Evolutionary conservation across 2,329 filamentous ascomycete species (phyloP), one percentile per base, ranked within the genome.

Genomic region (Fusarium xyrophilum): DNA sequence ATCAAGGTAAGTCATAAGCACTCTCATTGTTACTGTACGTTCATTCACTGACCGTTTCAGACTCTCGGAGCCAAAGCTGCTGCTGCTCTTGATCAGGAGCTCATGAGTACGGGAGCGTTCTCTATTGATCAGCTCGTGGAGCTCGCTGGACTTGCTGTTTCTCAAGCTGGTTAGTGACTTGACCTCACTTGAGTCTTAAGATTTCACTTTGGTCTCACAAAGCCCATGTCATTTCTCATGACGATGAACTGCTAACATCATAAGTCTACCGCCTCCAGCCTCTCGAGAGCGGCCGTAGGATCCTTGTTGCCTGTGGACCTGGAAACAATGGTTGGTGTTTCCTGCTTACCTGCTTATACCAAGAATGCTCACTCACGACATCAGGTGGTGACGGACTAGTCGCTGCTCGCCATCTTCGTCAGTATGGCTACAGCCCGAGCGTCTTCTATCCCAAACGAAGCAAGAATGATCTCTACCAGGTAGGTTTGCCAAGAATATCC

Each of bases 111-210:
- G 14, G 88, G 89, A 2, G 93, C 92, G 12, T 99, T 97, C 81
- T 97, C 93, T 14, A 87, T 99, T 57, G 96, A 98, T 76, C 96
- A 99, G 80, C 84, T 99, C 50, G 98, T 99, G 96, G 96, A 98
- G 77, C 83, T 99, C 11, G 96, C 96, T 43, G 96, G 96, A 0
- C 85, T 99, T 1, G 94, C 93, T 2, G 93, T 98, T 28, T 95
- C 95, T 15, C 93, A 98, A 83, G 93, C 91, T 52, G 89, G 93
- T 94, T 76, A 61, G 83, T 67, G 39, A 23, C 30, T 25, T 33
- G 14, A 27, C 25, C 36, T 55, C n/a, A 33, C 17, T 28, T 11
- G 32, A 28, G 12, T 35, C 23, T 42, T 23, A 11, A 13, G 12
- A 12, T 40, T 47, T 27, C 36, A 46, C 15, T 17, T 33, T 13